Percentiles rank a stretch among this genome's conserved stretches.
phyloP scores from a whole-genome alignment of 495 filamentous ascomycete genomes.

The Aspergillus nidulans region DNA sequence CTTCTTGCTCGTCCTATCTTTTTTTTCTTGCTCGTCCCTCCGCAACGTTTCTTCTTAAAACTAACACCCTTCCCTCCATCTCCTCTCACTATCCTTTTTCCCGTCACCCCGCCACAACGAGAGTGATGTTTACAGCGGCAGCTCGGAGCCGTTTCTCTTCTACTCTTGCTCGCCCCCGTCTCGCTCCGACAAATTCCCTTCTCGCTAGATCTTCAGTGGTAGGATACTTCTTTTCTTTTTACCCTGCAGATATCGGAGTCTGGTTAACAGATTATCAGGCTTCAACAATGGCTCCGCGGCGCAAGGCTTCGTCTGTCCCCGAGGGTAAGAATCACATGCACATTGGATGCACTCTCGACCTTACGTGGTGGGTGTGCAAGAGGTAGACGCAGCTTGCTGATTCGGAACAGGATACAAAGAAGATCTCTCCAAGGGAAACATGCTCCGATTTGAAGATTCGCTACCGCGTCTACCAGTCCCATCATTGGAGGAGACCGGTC shows the following conservation, averaged over 20 bases:
- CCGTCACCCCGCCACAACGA: slow-evolving; percentile 15
- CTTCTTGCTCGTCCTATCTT: slow-evolving; percentile 17
- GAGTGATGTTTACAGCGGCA: slow-evolving; percentile 47
- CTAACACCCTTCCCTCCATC: slow-evolving; percentile 11
- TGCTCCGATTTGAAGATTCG: slow-evolving; percentile 95
- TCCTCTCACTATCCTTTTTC: slow-evolving; percentile 4
- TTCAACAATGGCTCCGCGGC: slow-evolving; percentile 40
- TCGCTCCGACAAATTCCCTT: slow-evolving; percentile 34
- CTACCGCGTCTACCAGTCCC: slow-evolving; percentile 89
- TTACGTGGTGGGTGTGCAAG: not conserved
- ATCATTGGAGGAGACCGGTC: slow-evolving; percentile 85
- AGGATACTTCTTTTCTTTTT: slow-evolving; percentile 21
- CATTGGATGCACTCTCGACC: not conserved
- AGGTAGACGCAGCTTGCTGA: not conserved
- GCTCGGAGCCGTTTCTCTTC: slow-evolving; percentile 43
- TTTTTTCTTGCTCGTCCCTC: slow-evolving; percentile 6
- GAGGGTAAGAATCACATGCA: slow-evolving; percentile 40
- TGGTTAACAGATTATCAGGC: slow-evolving; percentile 19
- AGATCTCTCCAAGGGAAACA: slow-evolving; percentile 82
- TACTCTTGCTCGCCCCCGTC: slow-evolving; percentile 37
- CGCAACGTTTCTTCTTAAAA: slow-evolving; percentile 8
- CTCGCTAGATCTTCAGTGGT: slow-evolving; percentile 36
- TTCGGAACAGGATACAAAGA: slow-evolving; percentile 75
- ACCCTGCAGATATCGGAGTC: not conserved
- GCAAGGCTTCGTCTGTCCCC: slow-evolving; percentile 44